These are phyloP conservation scores for Trichoderma pleuroti DNA, from an alignment of 2,329 filamentous ascomycete species.

Conservation along the genomic window DNA sequence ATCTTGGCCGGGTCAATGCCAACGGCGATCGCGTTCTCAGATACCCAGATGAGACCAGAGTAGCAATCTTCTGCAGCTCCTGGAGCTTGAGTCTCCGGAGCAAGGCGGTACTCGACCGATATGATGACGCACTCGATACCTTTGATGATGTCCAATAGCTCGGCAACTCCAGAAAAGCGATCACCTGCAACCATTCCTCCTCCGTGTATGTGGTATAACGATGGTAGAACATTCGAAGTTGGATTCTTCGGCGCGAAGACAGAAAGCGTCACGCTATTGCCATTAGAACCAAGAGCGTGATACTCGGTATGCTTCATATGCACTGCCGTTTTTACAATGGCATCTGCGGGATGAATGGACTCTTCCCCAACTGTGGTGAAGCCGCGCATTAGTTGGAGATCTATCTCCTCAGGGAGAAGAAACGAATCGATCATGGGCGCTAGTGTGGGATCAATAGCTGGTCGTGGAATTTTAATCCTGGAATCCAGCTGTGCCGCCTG, in stretches of 20 bases:
- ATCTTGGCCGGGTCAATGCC: conserved; percentile 22
- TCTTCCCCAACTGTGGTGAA: not conserved
- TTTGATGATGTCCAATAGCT: conserved; percentile 20
- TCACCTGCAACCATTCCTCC: conserved; percentile 24
- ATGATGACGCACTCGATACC: conserved; percentile 24
- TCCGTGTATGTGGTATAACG: conserved; percentile 23
- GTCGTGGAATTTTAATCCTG: conserved; percentile 23
- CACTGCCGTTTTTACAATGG: not conserved
- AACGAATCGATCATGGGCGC: conserved; percentile 22
- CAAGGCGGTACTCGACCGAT: conserved; percentile 26
- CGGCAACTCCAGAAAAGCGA: conserved; percentile 19
- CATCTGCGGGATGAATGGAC: not conserved
- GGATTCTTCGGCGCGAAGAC: conserved; percentile 21
- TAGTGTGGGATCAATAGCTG: conserved; percentile 20
- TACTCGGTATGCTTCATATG: not conserved
- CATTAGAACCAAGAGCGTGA: not conserved
- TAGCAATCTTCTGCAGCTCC: conserved; percentile 23
- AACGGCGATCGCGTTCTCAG: conserved; percentile 18
- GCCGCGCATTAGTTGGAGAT: conserved; percentile 13
- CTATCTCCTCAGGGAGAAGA: conserved; percentile 22
- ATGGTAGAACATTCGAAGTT: conserved; percentile 11
- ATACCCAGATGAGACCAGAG: conserved; percentile 23
- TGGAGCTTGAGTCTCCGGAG: conserved; percentile 25
- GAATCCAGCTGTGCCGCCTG: conserved; percentile 22
- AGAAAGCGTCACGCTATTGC: not conserved